Base-by-base conservation (phyloP, 2,329 filamentous ascomycete genomes). In the Claviceps humidiphila region DNA sequence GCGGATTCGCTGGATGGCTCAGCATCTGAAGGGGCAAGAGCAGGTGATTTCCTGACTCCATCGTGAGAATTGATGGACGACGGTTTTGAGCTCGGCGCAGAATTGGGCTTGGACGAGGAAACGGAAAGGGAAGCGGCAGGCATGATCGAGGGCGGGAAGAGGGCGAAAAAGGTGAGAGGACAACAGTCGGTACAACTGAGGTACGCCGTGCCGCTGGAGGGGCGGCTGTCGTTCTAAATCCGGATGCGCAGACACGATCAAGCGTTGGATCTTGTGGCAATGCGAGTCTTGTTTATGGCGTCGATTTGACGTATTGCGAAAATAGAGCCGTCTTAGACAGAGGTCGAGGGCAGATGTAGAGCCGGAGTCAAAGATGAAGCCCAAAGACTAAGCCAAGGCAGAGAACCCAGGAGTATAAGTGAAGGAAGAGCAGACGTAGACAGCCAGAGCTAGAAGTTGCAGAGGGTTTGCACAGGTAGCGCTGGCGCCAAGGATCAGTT, bases 11-110 rank as follows among this genome's bases (percentile, higher is more conserved):
- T 55, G 26, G 55, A 52, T 9, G 56, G 55, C 47, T 61, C 52
- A 56, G 66, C 71, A 57, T 74, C 72, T 51, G 71, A 68, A 20
- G 68, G 67, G 51, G 58, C 61, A 42, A 70, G 56, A 44, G 65
- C 64, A 14, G 73, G 72, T 9, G 74, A 73, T 51, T 61, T 65
- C 54, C 63, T 68, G 53, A 61, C 61, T 49, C 64, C 67, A 57
- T 75, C 71, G 53, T 74, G 65, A 37, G 75, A 77, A 58, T 50
- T 53, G 20, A 55, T 53, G 2, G 53, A 55, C 22, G 53, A 49
- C 17, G 50, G 44, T 45, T 55, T 55, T 8, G 53, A 55, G 41
- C 43, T 55, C 20, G 50, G 47, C 17, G 53, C 51, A 38, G 53
- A 52, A 30, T 30, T 55, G 22, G 50, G 47, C n/a, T 53, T 52